Evolutionary conservation across 805 yeast species (phyloP), one percentile per base, ranked within the genome.

Genomic region (Metschnikowia vanudenii): DNA sequence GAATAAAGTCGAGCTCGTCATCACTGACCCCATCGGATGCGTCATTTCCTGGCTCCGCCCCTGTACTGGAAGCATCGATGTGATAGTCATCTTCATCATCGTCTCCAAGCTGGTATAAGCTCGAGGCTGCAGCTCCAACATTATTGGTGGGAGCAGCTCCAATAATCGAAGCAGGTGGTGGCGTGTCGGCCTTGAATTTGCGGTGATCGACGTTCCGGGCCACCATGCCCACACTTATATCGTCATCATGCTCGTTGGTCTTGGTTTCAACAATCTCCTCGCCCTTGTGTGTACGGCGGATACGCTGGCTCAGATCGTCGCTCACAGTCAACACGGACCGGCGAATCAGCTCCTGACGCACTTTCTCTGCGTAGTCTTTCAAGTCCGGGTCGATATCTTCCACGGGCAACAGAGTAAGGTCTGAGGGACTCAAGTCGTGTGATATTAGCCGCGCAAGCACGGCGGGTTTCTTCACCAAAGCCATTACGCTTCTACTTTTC

Each of bases 271-370:
- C 75, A n/a, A 86, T 63, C 59, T 86, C 91, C 51, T 90, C 96
- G 20, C 97, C 96, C 62, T 85, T 87, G 62, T 89, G 96, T 3
- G 96, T 88, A 57, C 89, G 75, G 54, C 88, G 75, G 53, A 88
- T 80, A 37, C 82, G 75, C 14, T 89, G 89, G 24, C 67, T 60
- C 28, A 74, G 80, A 26, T 58, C 63, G 33, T 72, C 76, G 31
- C 78, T 80, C 19, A 65, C 75, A 36, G 82, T 82, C 41, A 90
- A 67, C 12, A 90, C 85, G 14, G 86, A 76, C 46, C 85, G 82
- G 24, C 81, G 73, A 45, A 87, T 79, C 29, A 84, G 78, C 61
- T 86, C 86, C 48, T 79, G 79, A 42, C 85, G 78, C 10, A 87
- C 88, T 40, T 79, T 79, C 52, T 83, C 85, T 14, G 90, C 91